Percentiles rank a stretch among this genome's conserved stretches.
Evolutionary conservation across 768 basidiomycete genomes (phyloP).

Genomic region (Lentinula guzmanii): DNA sequence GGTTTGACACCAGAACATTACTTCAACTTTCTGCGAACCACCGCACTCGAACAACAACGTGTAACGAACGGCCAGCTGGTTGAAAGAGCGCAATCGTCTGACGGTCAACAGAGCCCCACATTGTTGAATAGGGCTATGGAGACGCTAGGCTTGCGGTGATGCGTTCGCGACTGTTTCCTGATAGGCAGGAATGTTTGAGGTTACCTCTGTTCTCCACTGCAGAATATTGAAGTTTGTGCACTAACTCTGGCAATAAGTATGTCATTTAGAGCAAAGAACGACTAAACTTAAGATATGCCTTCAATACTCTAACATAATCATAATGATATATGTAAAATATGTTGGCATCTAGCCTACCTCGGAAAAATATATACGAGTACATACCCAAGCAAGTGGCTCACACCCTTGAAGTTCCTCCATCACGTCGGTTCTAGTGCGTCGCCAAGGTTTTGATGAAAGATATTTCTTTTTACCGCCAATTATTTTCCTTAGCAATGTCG

Average conservation of each 20-base stretch:
- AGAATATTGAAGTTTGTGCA: no score
- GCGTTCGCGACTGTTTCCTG: not conserved
- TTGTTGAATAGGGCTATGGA: not conserved
- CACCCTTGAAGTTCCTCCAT: not conserved
- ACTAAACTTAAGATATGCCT: no score
- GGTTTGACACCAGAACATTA: constrained; percentile 40
- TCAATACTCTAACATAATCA: no score
- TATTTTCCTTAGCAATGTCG: not conserved
- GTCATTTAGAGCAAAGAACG: no score
- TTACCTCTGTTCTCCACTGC: no score
- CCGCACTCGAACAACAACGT: not conserved
- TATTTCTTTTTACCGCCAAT: not conserved
- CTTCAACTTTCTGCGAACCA: constrained; percentile 30
- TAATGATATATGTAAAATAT: no score
- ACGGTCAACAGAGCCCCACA: not conserved
- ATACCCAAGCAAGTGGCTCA: not conserved
- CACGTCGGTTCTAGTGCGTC: not conserved
- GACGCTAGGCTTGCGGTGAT: not conserved
- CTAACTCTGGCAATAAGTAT: no score
- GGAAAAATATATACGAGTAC: not conserved
- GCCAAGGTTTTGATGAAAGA: not conserved
- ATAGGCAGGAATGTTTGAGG: not conserved
- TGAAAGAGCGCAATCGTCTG: not conserved
- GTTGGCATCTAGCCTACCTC: no score
- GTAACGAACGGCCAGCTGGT: constrained; percentile 6